phyloP scores from a whole-genome alignment of 371 early-diverging fungal genomes.

The Zychaea mexicana region DNA sequence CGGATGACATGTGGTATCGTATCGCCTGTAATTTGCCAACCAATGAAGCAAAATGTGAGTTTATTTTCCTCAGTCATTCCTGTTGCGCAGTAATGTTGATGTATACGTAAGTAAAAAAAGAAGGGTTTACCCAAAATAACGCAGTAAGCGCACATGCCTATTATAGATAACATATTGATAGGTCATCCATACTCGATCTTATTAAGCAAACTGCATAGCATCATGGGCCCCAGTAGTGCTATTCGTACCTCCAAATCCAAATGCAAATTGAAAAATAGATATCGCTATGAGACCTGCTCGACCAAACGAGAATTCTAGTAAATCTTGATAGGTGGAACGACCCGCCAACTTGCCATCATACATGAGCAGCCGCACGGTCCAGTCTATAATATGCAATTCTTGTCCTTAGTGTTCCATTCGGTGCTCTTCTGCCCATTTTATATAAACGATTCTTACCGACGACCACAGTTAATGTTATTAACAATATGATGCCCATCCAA shows the following conservation, averaged over 20 bases:
- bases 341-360: constrained; percentile 71
- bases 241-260: constrained; percentile 77
- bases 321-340: constrained; percentile 73
- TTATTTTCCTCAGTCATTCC: not conserved
- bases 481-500: constrained; percentile 62
- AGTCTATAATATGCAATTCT: constrained; percentile 51
- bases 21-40: constrained; percentile 72
- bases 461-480: constrained; percentile 62
- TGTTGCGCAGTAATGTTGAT: no score
- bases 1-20: constrained; percentile 76
- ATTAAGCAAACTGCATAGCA: no score
- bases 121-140: constrained; percentile 47
- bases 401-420: no score
- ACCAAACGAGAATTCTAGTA: constrained; percentile 77
- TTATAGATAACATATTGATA: not conserved
- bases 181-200: not conserved
- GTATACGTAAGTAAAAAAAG: not conserved
- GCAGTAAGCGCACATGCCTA: constrained; percentile 78
- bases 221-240: no score
- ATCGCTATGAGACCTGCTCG: constrained; percentile 67
- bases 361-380: constrained; percentile 76
- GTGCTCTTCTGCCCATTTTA: not conserved
- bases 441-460: constrained; percentile 45
- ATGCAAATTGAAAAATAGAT: constrained; percentile 78
- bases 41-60: not conserved